Evolutionary conservation across 2,329 filamentous ascomycete genomes (phyloP).

Genomic region (Colletotrichum chrysophilum): DNA sequence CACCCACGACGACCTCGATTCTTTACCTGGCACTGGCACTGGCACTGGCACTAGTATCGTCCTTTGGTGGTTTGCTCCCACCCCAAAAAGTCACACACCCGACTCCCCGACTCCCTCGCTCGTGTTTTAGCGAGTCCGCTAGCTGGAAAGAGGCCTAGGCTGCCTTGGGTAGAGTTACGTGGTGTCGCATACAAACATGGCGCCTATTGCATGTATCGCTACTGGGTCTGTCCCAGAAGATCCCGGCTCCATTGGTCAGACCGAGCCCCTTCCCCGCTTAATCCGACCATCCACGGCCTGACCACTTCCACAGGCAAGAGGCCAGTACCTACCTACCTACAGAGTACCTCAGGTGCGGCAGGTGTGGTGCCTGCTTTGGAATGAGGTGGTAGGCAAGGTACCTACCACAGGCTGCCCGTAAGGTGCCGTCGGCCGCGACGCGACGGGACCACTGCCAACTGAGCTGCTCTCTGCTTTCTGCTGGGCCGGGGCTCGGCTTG

Average conservation of each 20-base stretch:
- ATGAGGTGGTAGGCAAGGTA: background rate
- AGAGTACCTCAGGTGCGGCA: background rate
- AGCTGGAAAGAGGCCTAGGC: background rate
- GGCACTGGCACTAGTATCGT: background rate
- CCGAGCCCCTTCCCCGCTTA: conserved; percentile 16
- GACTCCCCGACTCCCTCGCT: conserved; percentile 16
- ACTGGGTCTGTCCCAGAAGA: background rate
- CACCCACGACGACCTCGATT: background rate
- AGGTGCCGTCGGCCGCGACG: background rate
- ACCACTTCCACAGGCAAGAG: background rate
- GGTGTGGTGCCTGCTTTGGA: background rate
- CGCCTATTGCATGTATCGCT: conserved; percentile 15
- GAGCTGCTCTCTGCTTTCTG: background rate
- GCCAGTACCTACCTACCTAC: background rate
- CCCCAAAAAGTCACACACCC: conserved; percentile 3
- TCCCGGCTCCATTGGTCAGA: conserved; percentile 8
- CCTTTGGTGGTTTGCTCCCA: background rate
- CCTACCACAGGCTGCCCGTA: background rate
- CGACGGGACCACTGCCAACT: background rate
- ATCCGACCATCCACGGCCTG: background rate
- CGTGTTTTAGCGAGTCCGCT: conserved; percentile 15
- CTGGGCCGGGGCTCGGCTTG: background rate
- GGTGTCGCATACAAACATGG: background rate
- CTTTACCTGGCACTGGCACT: background rate
- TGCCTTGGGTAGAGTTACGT: conserved; percentile 14